Percentiles rank a stretch among this genome's conserved stretches.
phyloP scores from a whole-genome alignment of 2,329 filamentous ascomycete genomes.

The Colletotrichum chlorophyti region DNA sequence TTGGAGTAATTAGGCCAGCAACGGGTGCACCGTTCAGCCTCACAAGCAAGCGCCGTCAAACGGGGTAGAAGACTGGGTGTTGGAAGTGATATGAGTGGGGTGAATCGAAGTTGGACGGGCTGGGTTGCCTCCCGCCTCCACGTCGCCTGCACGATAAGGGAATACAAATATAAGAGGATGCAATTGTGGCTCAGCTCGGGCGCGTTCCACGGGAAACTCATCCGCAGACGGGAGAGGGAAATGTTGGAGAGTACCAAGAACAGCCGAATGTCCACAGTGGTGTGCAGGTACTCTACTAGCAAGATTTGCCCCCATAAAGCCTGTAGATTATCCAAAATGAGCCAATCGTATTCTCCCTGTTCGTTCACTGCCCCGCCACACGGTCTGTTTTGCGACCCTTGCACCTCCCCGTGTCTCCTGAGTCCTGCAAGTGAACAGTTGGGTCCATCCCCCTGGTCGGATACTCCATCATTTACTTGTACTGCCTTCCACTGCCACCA shows the following conservation, averaged over 20 bases:
- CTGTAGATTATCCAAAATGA: not conserved
- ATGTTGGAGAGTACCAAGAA: not conserved
- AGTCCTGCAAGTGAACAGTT: not conserved
- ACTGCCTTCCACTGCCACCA: conserved; percentile 2
- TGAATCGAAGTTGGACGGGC: conserved; percentile 14
- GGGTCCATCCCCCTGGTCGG: not conserved
- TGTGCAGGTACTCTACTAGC: conserved; percentile 23
- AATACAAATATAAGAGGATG: conserved; percentile 12
- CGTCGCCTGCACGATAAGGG: conserved; percentile 12
- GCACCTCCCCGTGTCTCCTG: conserved; percentile 7
- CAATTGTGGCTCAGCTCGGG: conserved; percentile 14
- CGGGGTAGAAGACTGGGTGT: not conserved
- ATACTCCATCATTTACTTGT: conserved; percentile 4
- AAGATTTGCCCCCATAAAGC: conserved; percentile 5
- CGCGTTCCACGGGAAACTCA: too few species aligned
- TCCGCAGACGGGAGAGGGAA: too few species aligned
- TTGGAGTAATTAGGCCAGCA: conserved; percentile 28
- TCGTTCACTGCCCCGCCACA: conserved; percentile 25
- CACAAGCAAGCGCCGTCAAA: too few species aligned
- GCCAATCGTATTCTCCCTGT: conserved; percentile 12
- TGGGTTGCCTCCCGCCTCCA: conserved; percentile 30
- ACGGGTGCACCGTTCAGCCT: conserved; percentile 25
- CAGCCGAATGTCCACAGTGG: conserved; percentile 8
- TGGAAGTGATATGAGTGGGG: not conserved
- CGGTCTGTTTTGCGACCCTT: conserved; percentile 21